Evolutionary conservation across 2,329 filamentous ascomycete genomes (phyloP).

Genomic region (Aspergillus thermomutatus): DNA sequence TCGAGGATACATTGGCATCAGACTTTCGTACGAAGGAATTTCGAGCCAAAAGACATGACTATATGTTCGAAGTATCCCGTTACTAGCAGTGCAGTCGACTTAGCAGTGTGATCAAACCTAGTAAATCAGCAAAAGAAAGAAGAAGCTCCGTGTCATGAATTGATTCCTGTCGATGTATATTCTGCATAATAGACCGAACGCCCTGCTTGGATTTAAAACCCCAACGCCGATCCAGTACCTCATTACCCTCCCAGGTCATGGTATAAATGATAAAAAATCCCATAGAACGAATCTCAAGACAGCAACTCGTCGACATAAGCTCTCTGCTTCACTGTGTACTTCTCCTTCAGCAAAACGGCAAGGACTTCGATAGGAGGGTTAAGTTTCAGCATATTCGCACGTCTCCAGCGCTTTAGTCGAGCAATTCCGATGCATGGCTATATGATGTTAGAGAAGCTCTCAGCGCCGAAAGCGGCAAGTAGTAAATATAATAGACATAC

Average conservation of each 20-base stretch:
- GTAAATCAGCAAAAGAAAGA: not conserved
- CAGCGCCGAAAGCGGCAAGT: not conserved
- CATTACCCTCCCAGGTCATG: not conserved
- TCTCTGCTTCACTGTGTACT: constrained; percentile 48
- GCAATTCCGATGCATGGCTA: constrained; percentile 86
- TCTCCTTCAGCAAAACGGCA: constrained; percentile 71
- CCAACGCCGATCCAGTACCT: constrained; percentile 8
- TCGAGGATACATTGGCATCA: not conserved
- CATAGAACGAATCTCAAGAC: constrained; percentile 20
- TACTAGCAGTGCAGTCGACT: not conserved
- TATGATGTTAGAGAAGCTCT: constrained; percentile 9
- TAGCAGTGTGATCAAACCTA: not conserved
- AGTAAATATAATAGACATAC: constrained; percentile 55
- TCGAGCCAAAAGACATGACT: too few relatives aligned
- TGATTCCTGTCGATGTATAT: not conserved
- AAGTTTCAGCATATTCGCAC: constrained; percentile 78
- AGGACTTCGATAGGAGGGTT: constrained; percentile 86
- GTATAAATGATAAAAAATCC: not conserved
- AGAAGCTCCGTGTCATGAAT: not conserved
- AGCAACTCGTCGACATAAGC: constrained; percentile 58
- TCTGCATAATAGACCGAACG: not conserved
- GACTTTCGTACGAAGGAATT: too few relatives aligned
- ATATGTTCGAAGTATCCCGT: too few relatives aligned
- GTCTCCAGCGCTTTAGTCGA: constrained; percentile 79
- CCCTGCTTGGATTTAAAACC: constrained; percentile 1